Base-by-base conservation (phyloP, 1,284 basidiomycete species). In the Waitea zeae region DNA sequence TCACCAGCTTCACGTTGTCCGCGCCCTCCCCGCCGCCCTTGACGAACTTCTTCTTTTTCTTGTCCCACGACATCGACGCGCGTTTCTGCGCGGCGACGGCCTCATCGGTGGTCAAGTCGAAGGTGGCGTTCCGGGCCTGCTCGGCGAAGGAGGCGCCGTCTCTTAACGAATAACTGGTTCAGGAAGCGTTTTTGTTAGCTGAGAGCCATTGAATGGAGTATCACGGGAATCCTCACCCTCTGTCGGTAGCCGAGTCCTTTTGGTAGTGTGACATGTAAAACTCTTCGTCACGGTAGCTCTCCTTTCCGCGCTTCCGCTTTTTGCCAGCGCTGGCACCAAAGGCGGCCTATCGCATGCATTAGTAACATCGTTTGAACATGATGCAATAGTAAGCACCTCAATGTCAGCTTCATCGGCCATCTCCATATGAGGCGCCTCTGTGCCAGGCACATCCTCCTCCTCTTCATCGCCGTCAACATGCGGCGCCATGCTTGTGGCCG, bases 1-100 rank as follows among this genome's bases (percentile, higher is more conserved):
- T 77, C 44, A 99, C 83, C 45, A 98, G 66, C 56, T 96, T 97
- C 46, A 93, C 68, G 53, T 97, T 97, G 53, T 97, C 90, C 3
- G 86, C 73, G 3, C 92, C 90, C 20, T 63, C 65, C 7, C 84
- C 83, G 28, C 77, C 76, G 5, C 87, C 89, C 45, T 81, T 73
- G 28, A 95, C 64, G 45, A 97, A 97, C 48, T 84, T 89, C 54
- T 96, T 96, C 58, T 89, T 93, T 60, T 93, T 96, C 46, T 84
- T 81, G 55, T 97, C 92, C 95, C 95, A 99, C 39, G 64, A 65
- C 41, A 63, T 62, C 31, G 77, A 70, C 31, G 70, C 75, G 38
- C 78, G 76, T 38, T 75, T 72, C 38, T 70, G 62, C 19, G 67
- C 64, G 34, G 61, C 58, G 12, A 56, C 56, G 28, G 65, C 74